These are phyloP conservation scores for Hibiscus tridactylites DNA, from an alignment of 345 rosid genomes.

Conservation along the genomic window DNA sequence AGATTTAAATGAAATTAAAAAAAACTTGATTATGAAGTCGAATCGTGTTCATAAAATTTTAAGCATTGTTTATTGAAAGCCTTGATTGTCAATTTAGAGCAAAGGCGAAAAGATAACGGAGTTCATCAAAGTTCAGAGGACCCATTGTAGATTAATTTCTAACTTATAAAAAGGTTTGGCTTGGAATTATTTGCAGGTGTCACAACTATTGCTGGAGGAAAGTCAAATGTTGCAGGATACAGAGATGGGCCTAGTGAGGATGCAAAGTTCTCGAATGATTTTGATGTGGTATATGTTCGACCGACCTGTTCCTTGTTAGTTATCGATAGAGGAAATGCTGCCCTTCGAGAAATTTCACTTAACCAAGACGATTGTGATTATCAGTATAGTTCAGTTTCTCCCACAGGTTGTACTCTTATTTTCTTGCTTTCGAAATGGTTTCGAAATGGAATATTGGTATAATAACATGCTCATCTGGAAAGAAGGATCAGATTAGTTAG, in stretches of 20 bases:
- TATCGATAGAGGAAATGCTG: constrained; percentile 67
- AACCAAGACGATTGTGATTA: constrained; percentile 81
- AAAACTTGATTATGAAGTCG: background rate
- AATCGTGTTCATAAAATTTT: background rate
- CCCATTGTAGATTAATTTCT: background rate
- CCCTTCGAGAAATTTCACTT: constrained; percentile 90
- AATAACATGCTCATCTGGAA: background rate
- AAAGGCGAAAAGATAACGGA: background rate
- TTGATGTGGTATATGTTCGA: constrained; percentile 77
- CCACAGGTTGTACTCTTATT: constrained; percentile 42
- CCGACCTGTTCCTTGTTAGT: constrained; percentile 88
- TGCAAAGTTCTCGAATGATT: constrained; percentile 91
- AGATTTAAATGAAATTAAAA: background rate
- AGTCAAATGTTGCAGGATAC: constrained; percentile 75
- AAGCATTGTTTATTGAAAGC: constrained; percentile 3
- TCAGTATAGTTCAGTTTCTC: constrained; percentile 59
- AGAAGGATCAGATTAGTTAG: background rate
- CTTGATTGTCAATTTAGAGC: background rate
- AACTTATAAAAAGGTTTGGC: background rate
- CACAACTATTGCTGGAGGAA: constrained; percentile 98
- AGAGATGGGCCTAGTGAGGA: constrained; percentile 98
- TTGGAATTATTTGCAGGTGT: constrained; percentile 44
- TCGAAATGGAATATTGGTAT: background rate
- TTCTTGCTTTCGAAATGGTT: constrained; percentile 2
- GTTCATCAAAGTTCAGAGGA: background rate